phyloP scores from a whole-genome alignment of 495 filamentous ascomycete genomes.

The Rostrohypoxylon terebratum region DNA sequence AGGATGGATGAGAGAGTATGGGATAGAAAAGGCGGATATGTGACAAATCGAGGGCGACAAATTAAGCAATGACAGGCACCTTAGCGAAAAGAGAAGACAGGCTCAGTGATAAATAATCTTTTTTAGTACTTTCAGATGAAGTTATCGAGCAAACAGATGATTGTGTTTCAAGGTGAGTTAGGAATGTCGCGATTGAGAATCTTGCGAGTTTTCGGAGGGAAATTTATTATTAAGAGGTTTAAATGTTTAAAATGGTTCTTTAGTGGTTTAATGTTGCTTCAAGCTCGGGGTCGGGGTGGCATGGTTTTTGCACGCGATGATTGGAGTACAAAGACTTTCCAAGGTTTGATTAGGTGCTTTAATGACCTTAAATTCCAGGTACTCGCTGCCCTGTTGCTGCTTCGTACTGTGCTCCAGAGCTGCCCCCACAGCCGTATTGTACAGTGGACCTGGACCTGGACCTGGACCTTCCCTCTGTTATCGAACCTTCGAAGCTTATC shows the following conservation, averaged over 20 bases:
- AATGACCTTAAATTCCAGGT: slow-evolving; percentile 16
- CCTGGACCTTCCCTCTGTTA: slow-evolving; percentile 4
- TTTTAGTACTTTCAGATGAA: background rate
- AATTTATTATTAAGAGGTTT: slow-evolving; percentile 20
- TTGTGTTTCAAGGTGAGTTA: background rate
- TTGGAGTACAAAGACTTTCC: slow-evolving; percentile 26
- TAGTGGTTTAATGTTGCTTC: slow-evolving; percentile 31
- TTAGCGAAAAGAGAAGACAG: slow-evolving; percentile 1
- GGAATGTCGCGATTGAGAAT: slow-evolving; percentile 23
- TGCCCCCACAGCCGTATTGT: background rate
- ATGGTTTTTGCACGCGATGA: slow-evolving; percentile 40
- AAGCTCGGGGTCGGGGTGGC: slow-evolving; percentile 34
- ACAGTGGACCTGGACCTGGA: background rate
- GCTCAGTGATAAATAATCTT: background rate
- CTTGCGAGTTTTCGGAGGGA: slow-evolving; percentile 15
- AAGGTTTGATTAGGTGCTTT: background rate
- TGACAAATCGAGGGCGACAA: background rate
- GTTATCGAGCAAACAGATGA: background rate
- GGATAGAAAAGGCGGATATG: slow-evolving; percentile 2
- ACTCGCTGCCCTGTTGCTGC: background rate
- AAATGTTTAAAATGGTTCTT: too few relatives aligned
- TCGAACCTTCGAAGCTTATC: slow-evolving; percentile 9
- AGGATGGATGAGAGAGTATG: too few relatives aligned
- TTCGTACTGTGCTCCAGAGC: background rate
- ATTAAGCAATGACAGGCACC: slow-evolving; percentile 9